Base-by-base conservation (phyloP, 495 filamentous ascomycete species). In the Astrocystis sublimbata region DNA sequence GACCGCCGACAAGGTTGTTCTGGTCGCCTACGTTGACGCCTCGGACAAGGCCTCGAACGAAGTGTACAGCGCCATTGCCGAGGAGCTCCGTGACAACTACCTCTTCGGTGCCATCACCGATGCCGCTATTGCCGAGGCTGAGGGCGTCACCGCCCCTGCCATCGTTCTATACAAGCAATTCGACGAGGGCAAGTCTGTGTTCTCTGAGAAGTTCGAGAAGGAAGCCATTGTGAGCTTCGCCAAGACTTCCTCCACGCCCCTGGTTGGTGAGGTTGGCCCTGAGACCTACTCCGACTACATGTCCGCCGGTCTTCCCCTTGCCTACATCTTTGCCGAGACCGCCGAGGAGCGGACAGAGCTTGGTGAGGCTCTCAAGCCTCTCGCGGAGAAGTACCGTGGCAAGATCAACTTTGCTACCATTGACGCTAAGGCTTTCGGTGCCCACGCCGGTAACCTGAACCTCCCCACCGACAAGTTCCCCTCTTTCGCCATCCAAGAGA, bases 271-370 rank as follows among this genome's bases (percentile, higher is more conserved):
- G 78, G 90, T 99, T 69, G 96, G 94, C 63, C 94, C 94, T 31
- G 94, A 99, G 77, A 99, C 94, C 65, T 99, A 99, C 78, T 85
- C 91, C 61, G 88, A 87, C 70, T 99, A 99, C 81, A 99, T 99
- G 89, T 87, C 90, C 52, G 88, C 94, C 66, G 93, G 91, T 64
- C 85, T 98, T 65, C 94, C 94, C 40, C 85, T 99, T 56, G 94
- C 92, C 58, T 99, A 98, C 77, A 96, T 99, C 78, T 99, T 99
- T 78, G 89, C 93, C 65, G 93, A 97, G 80, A 96, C 89, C 33
- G 71, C 86, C 31, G 94, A 98, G 77, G 92, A 96, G 79, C 92
- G 94, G 63, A 86, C 87, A 72, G 80, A 86, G 68, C 86, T 96
- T 69, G 81, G 90, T 64, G 83, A 87, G 21, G 68, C 70, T 33